phyloP scores from a whole-genome alignment of 306 rosid species.

The Dalbergia cochinchinensis region DNA sequence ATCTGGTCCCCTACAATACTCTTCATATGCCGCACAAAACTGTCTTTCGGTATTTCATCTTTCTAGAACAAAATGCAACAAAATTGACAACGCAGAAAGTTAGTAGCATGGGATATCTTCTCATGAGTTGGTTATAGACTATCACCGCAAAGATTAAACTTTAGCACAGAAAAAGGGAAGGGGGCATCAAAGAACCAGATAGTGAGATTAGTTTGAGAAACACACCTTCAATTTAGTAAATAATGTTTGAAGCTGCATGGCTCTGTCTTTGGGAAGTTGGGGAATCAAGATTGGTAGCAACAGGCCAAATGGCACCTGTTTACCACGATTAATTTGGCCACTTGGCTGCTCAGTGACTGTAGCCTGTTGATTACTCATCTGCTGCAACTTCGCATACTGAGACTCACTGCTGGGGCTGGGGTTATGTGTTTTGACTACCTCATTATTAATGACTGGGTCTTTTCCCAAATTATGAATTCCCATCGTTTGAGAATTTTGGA shows the following conservation, averaged over 20 bases:
- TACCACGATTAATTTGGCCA: conserved; percentile 62
- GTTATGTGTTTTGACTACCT: conserved; percentile 58
- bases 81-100: conserved; percentile 40
- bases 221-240: conserved; percentile 78
- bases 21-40: conserved; percentile 80
- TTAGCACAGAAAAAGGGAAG: background rate
- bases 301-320: conserved; percentile 84
- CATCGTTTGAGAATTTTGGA: conserved; percentile 65
- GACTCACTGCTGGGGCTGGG: conserved; percentile 60
- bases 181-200: background rate
- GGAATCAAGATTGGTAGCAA: conserved; percentile 81
- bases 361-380: conserved; percentile 95
- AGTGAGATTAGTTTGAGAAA: conserved; percentile 40
- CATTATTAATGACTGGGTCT: conserved; percentile 52
- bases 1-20: conserved; percentile 88
- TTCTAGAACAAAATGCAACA: conserved; percentile 58
- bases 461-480: conserved; percentile 62
- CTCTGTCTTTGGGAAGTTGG: conserved; percentile 86
- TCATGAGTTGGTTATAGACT: conserved; percentile 6
- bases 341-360: conserved; percentile 67
- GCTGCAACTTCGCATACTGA: conserved; percentile 85
- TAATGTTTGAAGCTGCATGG: conserved; percentile 81
- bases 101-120: conserved; percentile 38
- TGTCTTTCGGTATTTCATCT: conserved; percentile 85
- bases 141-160: background rate